A percentile compares a stretch with the other conserved stretches of the same genome.
These are phyloP conservation scores for Fraxinus xanthoxyloides DNA, from an alignment of 305 asterid species.

Conservation along the genomic window DNA sequence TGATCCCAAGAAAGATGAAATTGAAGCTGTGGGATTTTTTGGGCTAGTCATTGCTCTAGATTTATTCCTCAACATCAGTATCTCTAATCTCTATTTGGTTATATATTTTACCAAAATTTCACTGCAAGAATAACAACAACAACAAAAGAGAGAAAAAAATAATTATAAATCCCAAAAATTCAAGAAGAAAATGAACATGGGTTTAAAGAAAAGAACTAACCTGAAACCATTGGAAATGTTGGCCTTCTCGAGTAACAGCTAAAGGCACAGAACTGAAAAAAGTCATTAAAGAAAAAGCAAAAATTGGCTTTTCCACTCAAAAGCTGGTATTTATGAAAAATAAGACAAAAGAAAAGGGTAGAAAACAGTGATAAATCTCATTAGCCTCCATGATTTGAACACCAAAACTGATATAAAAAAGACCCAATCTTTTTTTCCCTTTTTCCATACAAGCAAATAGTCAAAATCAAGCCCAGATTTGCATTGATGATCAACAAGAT, in stretches of 20 bases:
- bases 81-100: neutral
- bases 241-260: constrained; percentile 36
- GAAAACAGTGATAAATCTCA: constrained; percentile 46
- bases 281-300: constrained; percentile 24
- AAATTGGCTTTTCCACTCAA: constrained; percentile 23
- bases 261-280: constrained; percentile 14
- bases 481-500: neutral
- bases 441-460: neutral
- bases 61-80: constrained; percentile 66
- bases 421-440: constrained; percentile 21
- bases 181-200: neutral
- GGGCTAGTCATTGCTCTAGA: constrained; percentile 60
- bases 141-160: neutral
- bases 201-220: constrained; percentile 26
- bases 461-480: neutral
- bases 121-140: constrained; percentile 27
- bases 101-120: neutral
- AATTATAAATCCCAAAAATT: neutral
- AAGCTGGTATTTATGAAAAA: constrained; percentile 20
- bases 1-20: constrained; percentile 67
- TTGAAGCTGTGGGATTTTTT: constrained; percentile 47
- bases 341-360: constrained; percentile 1
- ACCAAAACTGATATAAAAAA: constrained; percentile 20
- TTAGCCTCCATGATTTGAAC: constrained; percentile 57
- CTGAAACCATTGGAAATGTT: constrained; percentile 27